A percentile compares a stretch with the other conserved stretches of the same genome.
Conservation (phyloP, 352 stramenopile genomes). For the Phytophthora cryptogea region DNA sequence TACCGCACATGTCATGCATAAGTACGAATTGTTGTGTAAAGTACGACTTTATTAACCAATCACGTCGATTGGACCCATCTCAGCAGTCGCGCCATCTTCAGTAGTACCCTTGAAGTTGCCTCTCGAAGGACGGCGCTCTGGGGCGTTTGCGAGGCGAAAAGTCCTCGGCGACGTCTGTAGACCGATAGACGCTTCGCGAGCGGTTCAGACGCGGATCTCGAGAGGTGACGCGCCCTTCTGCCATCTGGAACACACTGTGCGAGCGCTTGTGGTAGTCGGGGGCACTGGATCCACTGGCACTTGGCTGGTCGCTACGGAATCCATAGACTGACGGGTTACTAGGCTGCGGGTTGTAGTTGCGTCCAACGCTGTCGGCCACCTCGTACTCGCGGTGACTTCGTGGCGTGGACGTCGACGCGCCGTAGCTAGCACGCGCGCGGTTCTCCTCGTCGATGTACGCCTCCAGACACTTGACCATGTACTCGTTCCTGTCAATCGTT, state of each 20-base stretch:
- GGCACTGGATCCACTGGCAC: neutral
- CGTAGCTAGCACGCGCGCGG: slow-evolving; percentile 18
- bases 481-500: slow-evolving; percentile 35
- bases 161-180: slow-evolving; percentile 17
- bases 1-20: neutral
- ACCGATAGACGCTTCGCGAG: slow-evolving; percentile 37
- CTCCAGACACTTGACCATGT: slow-evolving; percentile 47
- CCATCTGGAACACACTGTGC: slow-evolving; percentile 31
- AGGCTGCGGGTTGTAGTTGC: slow-evolving; percentile 8
- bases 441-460: slow-evolving; percentile 43
- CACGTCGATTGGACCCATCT: slow-evolving; percentile 16
- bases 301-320: slow-evolving; percentile 19
- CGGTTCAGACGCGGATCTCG: slow-evolving; percentile 32
- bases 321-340: slow-evolving; percentile 13
- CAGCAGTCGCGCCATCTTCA: slow-evolving; percentile 23
- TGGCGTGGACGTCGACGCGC: slow-evolving; percentile 4
- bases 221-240: slow-evolving; percentile 15
- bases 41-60: slow-evolving; percentile 35
- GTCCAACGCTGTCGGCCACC: slow-evolving; percentile 12
- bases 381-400: slow-evolving; percentile 22
- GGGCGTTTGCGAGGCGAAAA: slow-evolving; percentile 34
- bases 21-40: neutral
- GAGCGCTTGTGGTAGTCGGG: slow-evolving; percentile 33
- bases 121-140: slow-evolving; percentile 31
- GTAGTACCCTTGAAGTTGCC: slow-evolving; percentile 19